Evolutionary conservation across 179 eudicot species (phyloP).

Genomic region (Silene coronaria): DNA sequence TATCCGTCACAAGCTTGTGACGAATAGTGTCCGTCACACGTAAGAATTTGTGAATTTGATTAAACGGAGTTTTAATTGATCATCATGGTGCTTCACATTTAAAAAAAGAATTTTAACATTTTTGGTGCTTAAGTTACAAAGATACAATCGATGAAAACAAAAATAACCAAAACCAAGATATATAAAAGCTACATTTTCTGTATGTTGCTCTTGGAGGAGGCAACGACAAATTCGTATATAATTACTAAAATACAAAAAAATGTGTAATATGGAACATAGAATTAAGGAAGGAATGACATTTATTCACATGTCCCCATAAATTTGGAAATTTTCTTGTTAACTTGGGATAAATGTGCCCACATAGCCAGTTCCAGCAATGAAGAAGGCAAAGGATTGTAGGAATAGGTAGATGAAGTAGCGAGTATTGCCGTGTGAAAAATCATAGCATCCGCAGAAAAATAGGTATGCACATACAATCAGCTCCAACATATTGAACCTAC

Average conservation of each 20-base stretch:
- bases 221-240: neutral
- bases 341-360: slow-evolving; percentile 54
- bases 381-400: slow-evolving; percentile 59
- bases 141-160: neutral
- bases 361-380: slow-evolving; percentile 62
- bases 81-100: neutral
- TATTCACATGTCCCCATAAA: neutral
- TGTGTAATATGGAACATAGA: neutral
- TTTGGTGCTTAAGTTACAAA: neutral
- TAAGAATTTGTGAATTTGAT: too few species aligned
- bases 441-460: slow-evolving; percentile 65
- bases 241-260: neutral
- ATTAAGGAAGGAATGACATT: neutral
- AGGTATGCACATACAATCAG: slow-evolving; percentile 48
- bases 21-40: too few species aligned
- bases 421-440: slow-evolving; percentile 39
- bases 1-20: too few species aligned
- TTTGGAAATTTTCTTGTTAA: slow-evolving; percentile 17
- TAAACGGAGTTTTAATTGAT: neutral
- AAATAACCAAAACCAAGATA: neutral
- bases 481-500: slow-evolving; percentile 47
- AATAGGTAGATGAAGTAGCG: slow-evolving; percentile 63
- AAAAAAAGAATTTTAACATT: neutral
- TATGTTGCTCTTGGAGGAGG: neutral
- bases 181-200: slow-evolving; percentile 1